A percentile compares a stretch with the other conserved stretches of the same genome.
phyloP scores from a whole-genome alignment of 176 grass and related monocot genomes.

The Lolium multiflorum region DNA sequence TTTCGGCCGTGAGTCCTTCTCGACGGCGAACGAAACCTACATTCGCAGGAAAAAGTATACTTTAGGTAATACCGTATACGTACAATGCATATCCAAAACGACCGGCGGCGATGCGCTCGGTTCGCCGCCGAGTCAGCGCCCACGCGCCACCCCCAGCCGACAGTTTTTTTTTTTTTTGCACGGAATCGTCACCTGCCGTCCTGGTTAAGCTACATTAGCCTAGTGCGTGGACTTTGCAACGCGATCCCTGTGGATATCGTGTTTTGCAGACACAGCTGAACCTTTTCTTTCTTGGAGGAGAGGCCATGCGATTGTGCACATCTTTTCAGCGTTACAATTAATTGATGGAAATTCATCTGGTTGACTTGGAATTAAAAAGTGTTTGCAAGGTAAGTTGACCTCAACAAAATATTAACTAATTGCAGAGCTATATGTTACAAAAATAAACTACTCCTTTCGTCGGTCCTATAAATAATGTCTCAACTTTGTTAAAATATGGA shows the following conservation, averaged over 20 bases:
- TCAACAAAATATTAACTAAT: background rate
- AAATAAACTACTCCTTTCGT: too few species aligned
- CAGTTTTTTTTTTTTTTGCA: background rate
- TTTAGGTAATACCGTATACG: too few species aligned
- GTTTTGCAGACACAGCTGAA: background rate
- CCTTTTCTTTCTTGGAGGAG: constrained; percentile 24
- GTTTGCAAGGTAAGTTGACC: background rate
- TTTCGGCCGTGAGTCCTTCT: too few species aligned
- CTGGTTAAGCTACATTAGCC: background rate
- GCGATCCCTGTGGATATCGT: background rate
- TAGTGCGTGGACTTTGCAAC: background rate
- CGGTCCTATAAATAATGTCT: too few species aligned
- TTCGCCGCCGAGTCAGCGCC: background rate
- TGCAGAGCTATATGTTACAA: too few species aligned
- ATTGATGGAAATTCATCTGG: background rate
- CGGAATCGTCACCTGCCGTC: background rate
- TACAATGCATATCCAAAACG: background rate
- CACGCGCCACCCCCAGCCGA: background rate
- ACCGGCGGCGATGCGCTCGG: background rate
- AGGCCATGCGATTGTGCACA: background rate
- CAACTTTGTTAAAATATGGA: too few species aligned
- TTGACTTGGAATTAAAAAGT: background rate
- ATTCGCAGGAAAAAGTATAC: too few species aligned
- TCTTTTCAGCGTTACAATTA: background rate
- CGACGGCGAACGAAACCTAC: too few species aligned